Percentiles rank a stretch among this genome's conserved stretches.
These are phyloP conservation scores for Tilletia indica DNA, from an alignment of 1,284 basidiomycete genomes.

Conservation along the genomic window DNA sequence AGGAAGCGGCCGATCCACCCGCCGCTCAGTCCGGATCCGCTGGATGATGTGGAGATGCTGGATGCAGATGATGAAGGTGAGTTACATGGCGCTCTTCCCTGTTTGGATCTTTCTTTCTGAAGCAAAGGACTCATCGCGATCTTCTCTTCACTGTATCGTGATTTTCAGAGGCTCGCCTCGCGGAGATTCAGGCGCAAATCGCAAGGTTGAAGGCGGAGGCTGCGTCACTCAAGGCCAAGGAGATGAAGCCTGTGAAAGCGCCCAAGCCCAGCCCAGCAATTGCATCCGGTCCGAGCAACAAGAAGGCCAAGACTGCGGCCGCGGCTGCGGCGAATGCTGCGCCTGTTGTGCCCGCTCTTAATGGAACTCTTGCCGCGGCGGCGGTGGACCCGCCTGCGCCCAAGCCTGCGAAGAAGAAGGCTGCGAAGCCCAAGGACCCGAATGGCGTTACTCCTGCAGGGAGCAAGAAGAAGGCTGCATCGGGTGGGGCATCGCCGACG, in stretches of 20 bases:
- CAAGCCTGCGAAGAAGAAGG: conserved; percentile 40
- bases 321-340: conserved; percentile 7
- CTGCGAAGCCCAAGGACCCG: conserved; percentile 27
- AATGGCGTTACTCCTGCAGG: not conserved
- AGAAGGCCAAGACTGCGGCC: conserved; percentile 40
- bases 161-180: conserved; percentile 14
- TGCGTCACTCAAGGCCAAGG: conserved; percentile 37
- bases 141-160: no score
- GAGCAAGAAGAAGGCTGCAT: conserved; percentile 9
- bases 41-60: conserved; percentile 57
- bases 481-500: not conserved
- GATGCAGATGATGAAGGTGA: conserved; percentile 55
- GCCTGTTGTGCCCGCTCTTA: not conserved
- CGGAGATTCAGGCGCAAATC: conserved; percentile 43
- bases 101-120: not conserved
- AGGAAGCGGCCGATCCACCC: conserved; percentile 66
- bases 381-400: conserved; percentile 8
- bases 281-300: conserved; percentile 24
- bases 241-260: conserved; percentile 23
- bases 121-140: not conserved
- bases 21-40: conserved; percentile 41
- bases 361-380: not conserved
- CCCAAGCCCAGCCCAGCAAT: conserved; percentile 31
- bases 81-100: not conserved
- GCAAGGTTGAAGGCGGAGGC: conserved; percentile 41